phyloP scores from a whole-genome alignment of 805 yeast species.

The Monosporozyma servazzii region DNA sequence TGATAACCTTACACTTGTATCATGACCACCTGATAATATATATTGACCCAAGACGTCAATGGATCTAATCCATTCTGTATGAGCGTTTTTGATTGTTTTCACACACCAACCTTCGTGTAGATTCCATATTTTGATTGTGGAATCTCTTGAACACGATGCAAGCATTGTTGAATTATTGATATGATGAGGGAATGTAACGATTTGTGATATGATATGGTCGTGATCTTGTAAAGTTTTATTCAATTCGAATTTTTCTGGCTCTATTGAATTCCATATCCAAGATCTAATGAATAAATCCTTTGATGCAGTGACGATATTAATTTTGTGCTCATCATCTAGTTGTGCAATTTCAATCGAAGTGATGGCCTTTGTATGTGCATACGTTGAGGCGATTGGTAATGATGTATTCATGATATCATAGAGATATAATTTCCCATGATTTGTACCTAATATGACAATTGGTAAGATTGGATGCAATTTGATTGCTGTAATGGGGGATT shows the following conservation, averaged over 20 bases:
- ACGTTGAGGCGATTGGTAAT: conserved; percentile 52
- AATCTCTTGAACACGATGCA: conserved; percentile 58
- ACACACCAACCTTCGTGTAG: conserved; percentile 56
- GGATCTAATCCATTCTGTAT: conserved; percentile 80
- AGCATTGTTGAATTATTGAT: conserved; percentile 21
- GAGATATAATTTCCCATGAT: conserved; percentile 60
- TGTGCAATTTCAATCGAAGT: conserved; percentile 22
- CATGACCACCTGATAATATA: conserved; percentile 67
- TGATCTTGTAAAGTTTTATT: conserved; percentile 69
- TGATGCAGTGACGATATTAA: conserved; percentile 35
- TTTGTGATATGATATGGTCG: conserved; percentile 71
- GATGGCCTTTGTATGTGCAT: conserved; percentile 70
- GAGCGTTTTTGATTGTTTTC: conserved; percentile 55
- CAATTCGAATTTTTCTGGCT: conserved; percentile 33
- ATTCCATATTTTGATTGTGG: conserved; percentile 57
- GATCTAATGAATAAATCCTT: conserved; percentile 51
- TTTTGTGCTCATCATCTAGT: background rate
- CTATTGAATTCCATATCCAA: conserved; percentile 22
- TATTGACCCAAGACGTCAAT: conserved; percentile 51
- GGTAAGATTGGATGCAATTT: conserved; percentile 73
- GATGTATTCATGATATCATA: conserved; percentile 61
- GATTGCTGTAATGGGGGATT: conserved; percentile 50
- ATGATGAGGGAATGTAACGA: conserved; percentile 33
- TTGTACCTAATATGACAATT: conserved; percentile 52
- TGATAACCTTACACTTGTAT: conserved; percentile 60